These are phyloP conservation scores for Bertia moriformis DNA, from an alignment of 2,329 filamentous ascomycete genomes.

Conservation along the genomic window DNA sequence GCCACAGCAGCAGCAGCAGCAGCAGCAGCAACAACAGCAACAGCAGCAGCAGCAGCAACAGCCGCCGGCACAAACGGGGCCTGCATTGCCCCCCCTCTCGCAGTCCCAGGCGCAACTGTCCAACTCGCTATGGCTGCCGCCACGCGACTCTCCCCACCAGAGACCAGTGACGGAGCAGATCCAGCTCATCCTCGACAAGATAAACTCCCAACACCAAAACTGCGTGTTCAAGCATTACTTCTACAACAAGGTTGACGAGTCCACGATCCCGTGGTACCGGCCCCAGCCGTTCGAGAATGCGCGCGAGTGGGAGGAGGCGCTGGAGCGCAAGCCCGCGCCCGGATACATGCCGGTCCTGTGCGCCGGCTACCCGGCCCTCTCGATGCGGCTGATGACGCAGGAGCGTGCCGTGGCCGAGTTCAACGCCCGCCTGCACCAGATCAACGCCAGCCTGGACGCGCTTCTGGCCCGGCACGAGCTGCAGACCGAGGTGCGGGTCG, in stretches of 20 bases:
- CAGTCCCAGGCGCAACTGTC: slow-evolving; percentile 30
- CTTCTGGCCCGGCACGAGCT: slow-evolving; percentile 67
- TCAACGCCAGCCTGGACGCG: slow-evolving; percentile 59
- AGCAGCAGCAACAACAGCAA: slow-evolving; percentile 10
- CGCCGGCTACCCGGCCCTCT: slow-evolving; percentile 58
- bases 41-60: slow-evolving; percentile 25
- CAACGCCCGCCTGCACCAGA: slow-evolving; percentile 61
- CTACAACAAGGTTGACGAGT: slow-evolving; percentile 70
- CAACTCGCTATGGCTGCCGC: slow-evolving; percentile 36
- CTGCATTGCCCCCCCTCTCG: slow-evolving; percentile 24
- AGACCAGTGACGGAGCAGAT: slow-evolving; percentile 67
- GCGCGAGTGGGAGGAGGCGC: slow-evolving; percentile 70
- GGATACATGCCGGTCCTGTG: slow-evolving; percentile 67
- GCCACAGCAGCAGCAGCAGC: slow-evolving; percentile 9
- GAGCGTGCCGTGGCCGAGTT: slow-evolving; percentile 54
- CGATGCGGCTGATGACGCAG: slow-evolving; percentile 59
- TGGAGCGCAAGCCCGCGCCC: slow-evolving; percentile 63
- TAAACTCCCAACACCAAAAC: slow-evolving; percentile 52
- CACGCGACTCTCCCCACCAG: slow-evolving; percentile 37
- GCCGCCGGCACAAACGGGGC: slow-evolving; percentile 19
- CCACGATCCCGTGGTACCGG: slow-evolving; percentile 62
- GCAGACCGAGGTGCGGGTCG: slow-evolving; percentile 57
- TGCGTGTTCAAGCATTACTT: slow-evolving; percentile 74
- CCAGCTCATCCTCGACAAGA: slow-evolving; percentile 54
- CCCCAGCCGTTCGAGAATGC: slow-evolving; percentile 58